Evolutionary conservation across 768 basidiomycete species (phyloP).

Genomic region (Tylopilus subfusipes): DNA sequence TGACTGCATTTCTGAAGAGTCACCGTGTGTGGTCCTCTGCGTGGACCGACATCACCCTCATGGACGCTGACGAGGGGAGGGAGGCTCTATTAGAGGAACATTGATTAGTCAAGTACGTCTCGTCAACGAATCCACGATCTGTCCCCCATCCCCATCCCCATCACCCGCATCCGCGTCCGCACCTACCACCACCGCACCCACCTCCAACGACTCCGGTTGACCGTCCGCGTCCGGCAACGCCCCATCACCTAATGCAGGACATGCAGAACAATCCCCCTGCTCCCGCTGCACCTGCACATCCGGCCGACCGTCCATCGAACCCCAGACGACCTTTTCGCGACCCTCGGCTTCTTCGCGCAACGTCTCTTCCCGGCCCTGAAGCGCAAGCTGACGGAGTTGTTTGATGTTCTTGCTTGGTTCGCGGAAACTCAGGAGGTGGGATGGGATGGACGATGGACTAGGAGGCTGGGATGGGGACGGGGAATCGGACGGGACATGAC

Average conservation of each 20-base stretch:
- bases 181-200: background rate
- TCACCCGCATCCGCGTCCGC: background rate
- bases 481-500: background rate
- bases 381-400: conserved; percentile 44
- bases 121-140: background rate
- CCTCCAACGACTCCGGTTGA: background rate
- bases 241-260: background rate
- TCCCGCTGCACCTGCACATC: background rate
- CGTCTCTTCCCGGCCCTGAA: conserved; percentile 42
- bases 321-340: conserved; percentile 45
- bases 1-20: no score
- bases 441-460: conserved; percentile 8
- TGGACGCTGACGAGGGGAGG: no score
- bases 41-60: no score
- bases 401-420: conserved; percentile 35
- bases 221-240: conserved; percentile 5
- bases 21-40: no score
- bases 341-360: conserved; percentile 38
- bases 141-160: background rate
- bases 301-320: conserved; percentile 12
- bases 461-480: background rate
- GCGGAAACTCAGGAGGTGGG: conserved; percentile 31
- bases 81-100: no score
- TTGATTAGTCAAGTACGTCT: background rate
- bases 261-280: background rate